Evolutionary conservation across 2,329 filamentous ascomycete species (phyloP).

Genomic region (Leptodontidium sp.): DNA sequence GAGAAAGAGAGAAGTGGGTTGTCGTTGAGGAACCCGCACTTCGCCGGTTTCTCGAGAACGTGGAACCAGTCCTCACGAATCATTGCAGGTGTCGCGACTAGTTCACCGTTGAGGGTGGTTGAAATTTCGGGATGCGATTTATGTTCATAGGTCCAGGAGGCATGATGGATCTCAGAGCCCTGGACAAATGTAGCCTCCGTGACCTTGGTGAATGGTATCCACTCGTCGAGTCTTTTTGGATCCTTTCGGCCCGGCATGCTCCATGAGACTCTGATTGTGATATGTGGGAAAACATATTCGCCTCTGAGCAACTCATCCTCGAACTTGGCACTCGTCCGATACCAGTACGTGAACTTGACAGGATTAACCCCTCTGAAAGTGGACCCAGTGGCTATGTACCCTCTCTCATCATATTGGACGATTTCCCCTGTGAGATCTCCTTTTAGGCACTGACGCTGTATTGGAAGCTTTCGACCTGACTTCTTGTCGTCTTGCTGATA

Average conservation of each 20-base stretch:
- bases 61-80: conserved; percentile 56
- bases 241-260: conserved; percentile 58
- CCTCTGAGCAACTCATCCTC: conserved; percentile 62
- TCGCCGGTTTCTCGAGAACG: conserved; percentile 53
- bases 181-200: conserved; percentile 62
- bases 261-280: conserved; percentile 62
- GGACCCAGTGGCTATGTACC: conserved; percentile 60
- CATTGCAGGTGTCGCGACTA: conserved; percentile 60
- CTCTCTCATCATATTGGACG: conserved; percentile 62
- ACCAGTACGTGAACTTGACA: conserved; percentile 62
- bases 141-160: conserved; percentile 57
- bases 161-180: conserved; percentile 59
- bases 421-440: conserved; percentile 56
- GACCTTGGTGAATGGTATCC: conserved; percentile 62
- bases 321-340: conserved; percentile 60
- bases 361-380: conserved; percentile 56
- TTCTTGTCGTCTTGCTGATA: conserved; percentile 47
- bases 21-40: conserved; percentile 56
- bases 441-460: conserved; percentile 55
- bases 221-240: conserved; percentile 59
- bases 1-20: conserved; percentile 60
- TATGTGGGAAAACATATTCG: conserved; percentile 61
- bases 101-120: conserved; percentile 58
- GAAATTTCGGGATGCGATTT: conserved; percentile 57
- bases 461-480: conserved; percentile 48